Evolutionary conservation across 2,329 filamentous ascomycete species (phyloP).

Genomic region (Neopestalotiopsis rosae): DNA sequence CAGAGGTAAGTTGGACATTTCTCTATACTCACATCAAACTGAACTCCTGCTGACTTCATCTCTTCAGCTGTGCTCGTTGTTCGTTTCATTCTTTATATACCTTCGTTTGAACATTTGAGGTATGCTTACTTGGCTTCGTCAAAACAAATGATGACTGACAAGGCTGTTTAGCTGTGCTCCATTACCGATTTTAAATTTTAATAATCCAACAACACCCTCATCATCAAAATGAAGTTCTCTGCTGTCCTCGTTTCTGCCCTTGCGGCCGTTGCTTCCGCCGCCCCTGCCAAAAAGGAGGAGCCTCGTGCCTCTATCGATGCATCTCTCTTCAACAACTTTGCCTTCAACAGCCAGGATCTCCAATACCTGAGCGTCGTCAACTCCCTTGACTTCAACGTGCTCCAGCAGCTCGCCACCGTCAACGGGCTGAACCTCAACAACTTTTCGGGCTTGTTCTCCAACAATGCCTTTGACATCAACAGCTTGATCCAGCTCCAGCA

Average conservation of each 20-base stretch:
- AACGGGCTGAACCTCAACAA: conserved; percentile 37
- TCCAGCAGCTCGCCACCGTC: conserved; percentile 44
- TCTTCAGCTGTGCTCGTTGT: conserved; percentile 54
- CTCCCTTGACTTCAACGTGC: conserved; percentile 34
- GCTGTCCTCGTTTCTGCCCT: conserved; percentile 50
- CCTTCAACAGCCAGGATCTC: conserved; percentile 42
- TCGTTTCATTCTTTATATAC: conserved; percentile 47
- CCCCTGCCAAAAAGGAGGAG: conserved; percentile 39
- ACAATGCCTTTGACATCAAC: conserved; percentile 55
- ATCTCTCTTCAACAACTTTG: conserved; percentile 38
- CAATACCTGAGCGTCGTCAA: conserved; percentile 40
- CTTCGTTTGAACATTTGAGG: conserved; percentile 46
- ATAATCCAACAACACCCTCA: conserved; percentile 32
- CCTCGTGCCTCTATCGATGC: conserved; percentile 37
- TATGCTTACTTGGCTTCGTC: conserved; percentile 24
- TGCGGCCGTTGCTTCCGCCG: conserved; percentile 49
- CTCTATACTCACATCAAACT: conserved; percentile 10
- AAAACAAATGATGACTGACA: conserved; percentile 25
- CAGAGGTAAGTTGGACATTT: conserved; percentile 44
- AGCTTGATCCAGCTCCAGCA: conserved; percentile 46
- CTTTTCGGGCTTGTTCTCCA: conserved; percentile 46
- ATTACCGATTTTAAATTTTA: conserved; percentile 39
- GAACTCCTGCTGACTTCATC: conserved; percentile 27
- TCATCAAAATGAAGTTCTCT: conserved; percentile 55
- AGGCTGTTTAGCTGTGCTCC: conserved; percentile 50